Base-by-base conservation (phyloP, 2,329 filamentous ascomycete genomes). In the Apiospora pterosperma region DNA sequence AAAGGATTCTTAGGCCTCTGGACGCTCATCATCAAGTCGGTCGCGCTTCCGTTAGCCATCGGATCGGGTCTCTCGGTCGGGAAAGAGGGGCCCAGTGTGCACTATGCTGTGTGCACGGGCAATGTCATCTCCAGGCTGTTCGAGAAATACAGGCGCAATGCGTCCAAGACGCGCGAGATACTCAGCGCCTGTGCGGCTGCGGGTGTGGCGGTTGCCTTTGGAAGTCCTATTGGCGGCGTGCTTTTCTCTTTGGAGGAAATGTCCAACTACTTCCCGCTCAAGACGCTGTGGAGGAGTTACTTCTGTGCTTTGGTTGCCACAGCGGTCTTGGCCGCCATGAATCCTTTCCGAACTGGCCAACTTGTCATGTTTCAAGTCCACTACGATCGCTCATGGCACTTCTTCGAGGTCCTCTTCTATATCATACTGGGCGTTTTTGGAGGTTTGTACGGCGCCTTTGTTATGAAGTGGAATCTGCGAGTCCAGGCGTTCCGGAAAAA, bases 291-390 rank as follows among this genome's bases (percentile, higher is more conserved):
- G 96, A 87, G 96, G 71, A 97, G 93, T 76, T 99, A 98, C 76
- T 98, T 99, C 76, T 99, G 96, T 78, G 96, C 96, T 36, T 80
- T 99, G 68, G 95, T 99, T 5, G 96, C 94, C 5, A 98, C 96
- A 1, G 93, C 93, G 61, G 93, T 97, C 19, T 81, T 99, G 42
- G 91, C 96, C 31, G 92, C 92, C 65, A 97, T 99, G 92, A 99
- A 99, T 71, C 96, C 96, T 25, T 99, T 99, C 79, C 85, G 96
- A 62, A 98, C 96, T 0, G 96, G 96, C 23, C 96, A 99, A 75
- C 85, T 99, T 48, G 96, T 99, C 86, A 98, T 99, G 95, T 99
- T 99, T 78, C 94, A 97, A 73, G 95, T 99, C 73, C 88, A 89
- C 72, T 99, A 99, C 75, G 95, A 98, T 77, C 90, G 95, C 44